Evolutionary conservation across 345 rosid species (phyloP), one percentile per base, ranked within the genome.

Genomic region (Erodium maritimum): DNA sequence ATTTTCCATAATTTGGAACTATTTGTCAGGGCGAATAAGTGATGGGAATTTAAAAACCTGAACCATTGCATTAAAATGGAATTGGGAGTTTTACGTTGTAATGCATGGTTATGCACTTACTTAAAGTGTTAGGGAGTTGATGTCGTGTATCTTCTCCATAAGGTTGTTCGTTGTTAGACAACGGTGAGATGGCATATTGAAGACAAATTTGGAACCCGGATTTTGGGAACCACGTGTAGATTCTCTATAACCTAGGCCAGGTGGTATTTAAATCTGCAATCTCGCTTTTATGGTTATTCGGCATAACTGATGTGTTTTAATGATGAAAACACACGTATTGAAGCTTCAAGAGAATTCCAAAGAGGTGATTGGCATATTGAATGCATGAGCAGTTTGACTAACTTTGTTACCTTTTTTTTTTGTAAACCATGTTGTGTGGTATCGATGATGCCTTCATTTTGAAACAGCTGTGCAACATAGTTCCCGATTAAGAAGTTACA

Each of bases 291-390:
- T 42, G 48, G 48, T 42, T 42, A 42, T 29, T 29, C 8, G 16
- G 12, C 12, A 16, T 10, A 42, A 42, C 48, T 13, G 48, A 29
- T 11, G 4, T 3, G 37, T 29, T 29, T 25, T 29, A 29, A 11
- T 29, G 4, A 3, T 42, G 48, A 42, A 16, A 60, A 65, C 19
- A 21, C 8, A 16, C 54, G 52, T 23, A 42, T 55, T 67, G 25
- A 58, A 23, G 69, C 20, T 34, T 63, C 57, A 37, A 16, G 50
- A 42, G 50, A 48, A 5, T 62, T 19, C 46, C 34, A 22, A 51
- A 50, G 34, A 57, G 34, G 20, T 2, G 61, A 16, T 19, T 11
- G 34, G 17, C 56, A 25, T 23, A 45, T 3, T 3, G 34, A 42
- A 42, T 42, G 48, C 48, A 16, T 42, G 46, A 51, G 29, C 34